Percentiles rank a stretch among this genome's conserved stretches.
phyloP scores from a whole-genome alignment of 2,329 filamentous ascomycete species.

The Botryotinia narcissicola region DNA sequence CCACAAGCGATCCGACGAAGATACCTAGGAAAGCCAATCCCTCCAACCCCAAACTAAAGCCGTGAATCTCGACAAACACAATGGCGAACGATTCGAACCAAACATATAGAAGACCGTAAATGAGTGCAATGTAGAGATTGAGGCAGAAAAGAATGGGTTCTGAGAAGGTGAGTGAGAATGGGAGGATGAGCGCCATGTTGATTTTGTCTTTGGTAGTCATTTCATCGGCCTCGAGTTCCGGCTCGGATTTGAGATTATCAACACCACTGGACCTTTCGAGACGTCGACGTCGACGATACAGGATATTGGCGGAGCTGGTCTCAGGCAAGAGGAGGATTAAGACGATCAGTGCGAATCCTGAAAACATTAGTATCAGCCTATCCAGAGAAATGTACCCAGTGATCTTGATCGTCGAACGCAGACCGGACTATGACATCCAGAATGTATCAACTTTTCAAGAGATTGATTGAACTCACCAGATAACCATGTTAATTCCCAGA shows the following conservation, averaged over 20 bases:
- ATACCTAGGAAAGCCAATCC: slow-evolving; percentile 61
- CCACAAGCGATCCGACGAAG: slow-evolving; percentile 49
- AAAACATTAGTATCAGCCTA: not conserved
- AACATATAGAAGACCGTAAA: slow-evolving; percentile 60
- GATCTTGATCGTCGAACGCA: not conserved
- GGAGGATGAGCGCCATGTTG: slow-evolving; percentile 56
- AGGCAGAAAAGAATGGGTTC: slow-evolving; percentile 62
- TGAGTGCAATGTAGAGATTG: slow-evolving; percentile 59
- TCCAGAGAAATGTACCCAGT: not conserved
- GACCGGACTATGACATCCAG: not conserved
- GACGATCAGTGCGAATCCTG: slow-evolving; percentile 50
- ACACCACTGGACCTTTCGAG: slow-evolving; percentile 58
- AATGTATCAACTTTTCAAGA: not conserved
- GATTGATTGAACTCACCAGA: slow-evolving; percentile 38
- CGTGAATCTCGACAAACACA: slow-evolving; percentile 58
- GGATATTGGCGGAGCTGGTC: slow-evolving; percentile 57
- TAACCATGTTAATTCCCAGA: slow-evolving; percentile 59
- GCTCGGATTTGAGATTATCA: slow-evolving; percentile 54
- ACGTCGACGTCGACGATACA: slow-evolving; percentile 57
- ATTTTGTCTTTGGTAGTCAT: slow-evolving; percentile 48
- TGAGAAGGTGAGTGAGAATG: slow-evolving; percentile 55
- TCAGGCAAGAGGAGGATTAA: slow-evolving; percentile 63
- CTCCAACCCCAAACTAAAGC: slow-evolving; percentile 55
- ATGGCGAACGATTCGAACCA: slow-evolving; percentile 63
- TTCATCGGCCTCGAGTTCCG: slow-evolving; percentile 58